Base-by-base conservation (phyloP, 192 early-diverging fungal species). In the Coemansia sp. region DNA sequence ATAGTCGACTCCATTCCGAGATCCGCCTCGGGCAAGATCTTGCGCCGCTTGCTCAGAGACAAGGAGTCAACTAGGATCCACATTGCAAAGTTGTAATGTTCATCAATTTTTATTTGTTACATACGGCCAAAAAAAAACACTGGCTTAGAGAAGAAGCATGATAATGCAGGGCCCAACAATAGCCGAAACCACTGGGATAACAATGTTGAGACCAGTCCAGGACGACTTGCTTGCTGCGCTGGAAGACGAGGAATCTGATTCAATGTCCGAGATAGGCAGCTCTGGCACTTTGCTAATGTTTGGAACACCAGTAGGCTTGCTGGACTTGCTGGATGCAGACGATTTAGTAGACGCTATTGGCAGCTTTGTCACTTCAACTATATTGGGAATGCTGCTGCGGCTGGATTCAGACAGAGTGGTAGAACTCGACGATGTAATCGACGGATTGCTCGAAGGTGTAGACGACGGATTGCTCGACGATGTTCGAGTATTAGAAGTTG, bases 21-120 rank as follows among this genome's bases (percentile, higher is more conserved):
- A 53, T 86, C 87, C 7, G 83, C 89, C 3, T 85, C 88, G 10
- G 95, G 94, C 56, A 95, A 95, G 80, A 94, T 96, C 56, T 76
- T 96, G 40, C 82, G 95, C 12, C 82, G 90, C 15, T 83, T 91
- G 12, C 76, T 94, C 11, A 70, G 59, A 37, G 80, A 71, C 24
- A 57, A 68, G 6, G 72, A 77, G 41, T 43, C 59, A 4, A 64
- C 14, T 10, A 51, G 73, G 12, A 25, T 27, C 41, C 27, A 65
- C 57, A 5, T 53, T 27, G 22, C 74, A 37, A 76, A 76, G 38
- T 46, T 73, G 7, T 40, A 40, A 40, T 14, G 35, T n/a, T 1
- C 15, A 39, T 38, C 15, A 14, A 40, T 14, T 8, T 40, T 40
- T 40, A 40, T 14, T 6, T 8, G 39, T 6, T 40, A 5, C 9